A percentile compares a stretch with the other conserved stretches of the same genome.
Evolutionary conservation across 2,329 filamentous ascomycete genomes (phyloP).

Genomic region (Aspergillus cejpii): DNA sequence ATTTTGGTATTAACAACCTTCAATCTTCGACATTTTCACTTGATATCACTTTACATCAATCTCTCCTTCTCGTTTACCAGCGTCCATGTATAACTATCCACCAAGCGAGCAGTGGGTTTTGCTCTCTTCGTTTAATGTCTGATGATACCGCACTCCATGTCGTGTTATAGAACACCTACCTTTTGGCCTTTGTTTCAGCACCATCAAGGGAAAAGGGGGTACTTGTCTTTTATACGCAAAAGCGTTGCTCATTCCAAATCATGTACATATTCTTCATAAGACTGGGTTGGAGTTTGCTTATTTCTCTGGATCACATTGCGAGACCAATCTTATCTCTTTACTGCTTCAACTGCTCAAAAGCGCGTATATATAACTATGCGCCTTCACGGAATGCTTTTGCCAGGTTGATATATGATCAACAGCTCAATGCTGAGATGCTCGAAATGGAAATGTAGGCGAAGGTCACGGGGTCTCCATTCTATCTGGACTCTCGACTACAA

Average conservation of each 20-base stretch:
- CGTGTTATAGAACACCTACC: background rate
- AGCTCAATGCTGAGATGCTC: background rate
- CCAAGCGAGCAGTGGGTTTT: slow-evolving; percentile 13
- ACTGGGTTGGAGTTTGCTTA: background rate
- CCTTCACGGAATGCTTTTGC: too few species aligned
- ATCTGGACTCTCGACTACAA: background rate
- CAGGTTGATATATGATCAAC: too few species aligned
- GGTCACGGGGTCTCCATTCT: background rate
- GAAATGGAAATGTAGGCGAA: background rate
- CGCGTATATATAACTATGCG: too few species aligned
- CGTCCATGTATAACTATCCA: slow-evolving; percentile 19
- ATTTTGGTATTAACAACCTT: background rate
- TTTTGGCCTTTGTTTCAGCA: slow-evolving; percentile 2
- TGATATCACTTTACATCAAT: slow-evolving; percentile 8
- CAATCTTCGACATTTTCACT: slow-evolving; percentile 6
- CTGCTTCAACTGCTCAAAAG: background rate
- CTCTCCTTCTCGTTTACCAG: slow-evolving; percentile 15
- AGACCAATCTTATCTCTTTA: background rate
- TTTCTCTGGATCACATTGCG: background rate
- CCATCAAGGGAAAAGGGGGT: background rate
- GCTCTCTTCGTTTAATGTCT: slow-evolving; percentile 6
- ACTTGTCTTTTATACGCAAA: background rate
- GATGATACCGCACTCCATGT: slow-evolving; percentile 13
- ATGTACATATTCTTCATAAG: background rate
- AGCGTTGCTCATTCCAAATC: background rate